Conservation (phyloP, 2,329 filamentous ascomycete species). For the Colletotrichum trifolii region DNA sequence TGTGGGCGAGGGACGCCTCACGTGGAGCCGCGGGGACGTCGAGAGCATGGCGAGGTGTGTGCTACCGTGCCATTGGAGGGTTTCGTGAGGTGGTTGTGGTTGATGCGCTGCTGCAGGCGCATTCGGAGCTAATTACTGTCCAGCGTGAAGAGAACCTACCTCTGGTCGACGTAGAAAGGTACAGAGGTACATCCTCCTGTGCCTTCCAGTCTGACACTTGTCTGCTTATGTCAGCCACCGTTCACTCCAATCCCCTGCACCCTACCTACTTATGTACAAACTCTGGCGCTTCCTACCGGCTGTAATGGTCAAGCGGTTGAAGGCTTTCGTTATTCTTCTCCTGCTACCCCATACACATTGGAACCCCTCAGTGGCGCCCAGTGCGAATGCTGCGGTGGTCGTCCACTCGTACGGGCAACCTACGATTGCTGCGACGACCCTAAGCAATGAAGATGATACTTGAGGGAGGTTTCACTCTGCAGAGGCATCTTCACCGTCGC, state of each 20-base stretch:
- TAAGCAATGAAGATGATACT: slow-evolving; percentile 77
- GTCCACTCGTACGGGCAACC: slow-evolving; percentile 75
- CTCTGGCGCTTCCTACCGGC: slow-evolving; percentile 46
- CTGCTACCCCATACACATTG: slow-evolving; percentile 65
- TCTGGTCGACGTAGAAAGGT: no score
- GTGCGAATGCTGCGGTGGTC: slow-evolving; percentile 75
- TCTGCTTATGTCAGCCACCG: no score
- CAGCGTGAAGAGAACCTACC: no score
- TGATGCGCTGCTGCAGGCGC: background rate
- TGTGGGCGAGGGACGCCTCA: slow-evolving; percentile 80
- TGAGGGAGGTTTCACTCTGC: slow-evolving; percentile 80
- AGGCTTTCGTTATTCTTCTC: slow-evolving; percentile 65
- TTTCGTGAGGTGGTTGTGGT: slow-evolving; percentile 1
- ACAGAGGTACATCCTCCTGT: no score
- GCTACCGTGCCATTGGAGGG: background rate
- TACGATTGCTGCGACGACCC: slow-evolving; percentile 70
- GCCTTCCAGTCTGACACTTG: no score
- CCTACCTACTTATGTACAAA: background rate
- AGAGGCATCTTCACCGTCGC: slow-evolving; percentile 77
- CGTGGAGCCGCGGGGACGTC: slow-evolving; percentile 68
- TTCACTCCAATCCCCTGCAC: background rate
- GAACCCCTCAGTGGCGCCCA: slow-evolving; percentile 70
- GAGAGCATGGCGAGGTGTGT: slow-evolving; percentile 65
- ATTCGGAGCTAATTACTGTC: no score
- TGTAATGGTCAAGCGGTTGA: slow-evolving; percentile 73